Conservation (phyloP, 164 flowering plant species). For the Taxillus chinensis region DNA sequence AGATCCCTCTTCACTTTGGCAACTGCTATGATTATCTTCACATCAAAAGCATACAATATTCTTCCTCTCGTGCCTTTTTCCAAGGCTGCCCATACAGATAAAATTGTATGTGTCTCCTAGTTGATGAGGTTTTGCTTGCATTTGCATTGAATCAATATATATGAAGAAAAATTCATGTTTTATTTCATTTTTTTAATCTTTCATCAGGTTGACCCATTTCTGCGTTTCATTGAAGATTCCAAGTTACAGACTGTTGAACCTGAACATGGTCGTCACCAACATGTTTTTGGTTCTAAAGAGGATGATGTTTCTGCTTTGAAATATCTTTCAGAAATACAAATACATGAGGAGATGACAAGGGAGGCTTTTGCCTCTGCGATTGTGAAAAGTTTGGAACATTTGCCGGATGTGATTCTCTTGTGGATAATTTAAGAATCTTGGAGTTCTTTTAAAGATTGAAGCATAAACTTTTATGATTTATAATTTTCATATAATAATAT, state of each 20-base stretch:
- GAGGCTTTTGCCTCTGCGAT: slow-evolving; percentile 54
- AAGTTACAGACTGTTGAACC: slow-evolving; percentile 48
- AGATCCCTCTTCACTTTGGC: slow-evolving; percentile 85
- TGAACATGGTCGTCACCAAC: slow-evolving; percentile 16
- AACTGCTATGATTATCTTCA: slow-evolving; percentile 69
- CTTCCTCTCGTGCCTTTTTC: slow-evolving; percentile 35
- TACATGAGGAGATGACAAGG: slow-evolving; percentile 36
- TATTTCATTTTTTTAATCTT: not conserved
- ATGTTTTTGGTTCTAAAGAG: slow-evolving; percentile 60
- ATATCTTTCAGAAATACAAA: slow-evolving; percentile 46
- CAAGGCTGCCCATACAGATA: slow-evolving; percentile 45
- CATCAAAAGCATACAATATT: slow-evolving; percentile 60
- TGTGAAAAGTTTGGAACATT: slow-evolving; percentile 44
- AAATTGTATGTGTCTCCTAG: slow-evolving; percentile 25
- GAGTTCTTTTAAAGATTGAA: not conserved
- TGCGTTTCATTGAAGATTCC: slow-evolving; percentile 56
- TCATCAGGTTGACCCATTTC: slow-evolving; percentile 78
- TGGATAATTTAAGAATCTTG: not conserved
- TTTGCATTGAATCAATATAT: not conserved
- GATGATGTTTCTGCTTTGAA: slow-evolving; percentile 54
- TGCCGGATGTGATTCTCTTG: slow-evolving; percentile 34
- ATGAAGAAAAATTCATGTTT: not conserved
- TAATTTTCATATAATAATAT: not conserved
- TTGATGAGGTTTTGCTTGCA: not conserved
- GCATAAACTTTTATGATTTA: not conserved